phyloP scores from a whole-genome alignment of 2,329 filamentous ascomycete genomes.

The Pseudogymnoascus sp. region DNA sequence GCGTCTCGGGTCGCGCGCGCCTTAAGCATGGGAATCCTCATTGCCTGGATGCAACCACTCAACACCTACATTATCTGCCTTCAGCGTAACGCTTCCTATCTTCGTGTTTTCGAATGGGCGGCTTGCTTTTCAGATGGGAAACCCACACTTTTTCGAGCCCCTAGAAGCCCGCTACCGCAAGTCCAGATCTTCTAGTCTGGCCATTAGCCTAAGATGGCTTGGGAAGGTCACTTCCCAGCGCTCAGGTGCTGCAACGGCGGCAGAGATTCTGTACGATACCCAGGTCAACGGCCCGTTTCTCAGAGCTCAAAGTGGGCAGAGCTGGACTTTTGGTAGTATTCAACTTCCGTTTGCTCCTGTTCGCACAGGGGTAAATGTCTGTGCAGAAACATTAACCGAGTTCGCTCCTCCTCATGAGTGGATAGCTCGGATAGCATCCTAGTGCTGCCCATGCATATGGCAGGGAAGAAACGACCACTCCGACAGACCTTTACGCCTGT shows the following conservation, averaged over 20 bases:
- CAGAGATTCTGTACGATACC: conserved; percentile 7
- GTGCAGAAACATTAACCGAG: conserved; percentile 7
- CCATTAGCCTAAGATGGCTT: conserved; percentile 1
- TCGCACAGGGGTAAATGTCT: background rate
- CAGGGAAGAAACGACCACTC: background rate
- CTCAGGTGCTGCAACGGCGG: background rate
- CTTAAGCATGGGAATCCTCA: background rate
- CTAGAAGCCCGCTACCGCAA: background rate
- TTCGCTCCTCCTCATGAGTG: background rate
- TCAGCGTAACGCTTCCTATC: background rate
- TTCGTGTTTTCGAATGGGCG: background rate
- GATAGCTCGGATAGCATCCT: background rate
- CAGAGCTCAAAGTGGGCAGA: background rate
- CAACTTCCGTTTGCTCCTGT: background rate
- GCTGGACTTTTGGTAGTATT: background rate
- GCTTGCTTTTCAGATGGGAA: background rate
- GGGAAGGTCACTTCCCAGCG: background rate
- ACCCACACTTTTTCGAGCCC: background rate
- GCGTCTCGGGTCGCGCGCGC: conserved; percentile 5
- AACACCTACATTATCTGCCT: background rate
- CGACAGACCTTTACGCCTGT: background rate
- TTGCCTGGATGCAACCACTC: background rate
- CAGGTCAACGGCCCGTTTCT: conserved; percentile 3
- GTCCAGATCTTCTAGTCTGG: conserved; percentile 5
- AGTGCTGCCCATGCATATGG: background rate